Percentiles rank a stretch among this genome's conserved stretches.
Evolutionary conservation across 345 rosid genomes (phyloP).

Genomic region (Lepidium africanum): DNA sequence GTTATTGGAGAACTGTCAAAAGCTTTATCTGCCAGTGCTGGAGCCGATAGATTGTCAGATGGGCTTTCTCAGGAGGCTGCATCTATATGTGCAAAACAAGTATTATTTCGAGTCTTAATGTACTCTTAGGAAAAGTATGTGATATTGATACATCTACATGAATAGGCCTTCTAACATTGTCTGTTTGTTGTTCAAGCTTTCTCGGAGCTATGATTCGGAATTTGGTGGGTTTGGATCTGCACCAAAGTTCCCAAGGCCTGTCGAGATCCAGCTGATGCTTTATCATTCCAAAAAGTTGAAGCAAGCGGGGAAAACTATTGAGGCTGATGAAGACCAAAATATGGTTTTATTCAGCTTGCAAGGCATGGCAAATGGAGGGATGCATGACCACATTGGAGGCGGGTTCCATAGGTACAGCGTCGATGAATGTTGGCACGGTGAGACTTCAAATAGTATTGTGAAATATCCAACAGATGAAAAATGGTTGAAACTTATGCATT

Average conservation of each 20-base stretch:
- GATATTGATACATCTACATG: neutral
- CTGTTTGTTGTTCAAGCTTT: constrained; percentile 49
- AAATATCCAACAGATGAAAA: neutral
- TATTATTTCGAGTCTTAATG: constrained; percentile 18
- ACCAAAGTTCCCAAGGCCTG: constrained; percentile 96
- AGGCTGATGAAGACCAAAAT: constrained; percentile 37
- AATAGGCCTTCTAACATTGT: neutral
- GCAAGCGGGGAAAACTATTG: constrained; percentile 40
- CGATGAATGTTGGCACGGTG: constrained; percentile 95
- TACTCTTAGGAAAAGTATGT: neutral
- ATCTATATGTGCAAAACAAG: constrained; percentile 76
- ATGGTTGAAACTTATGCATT: neutral
- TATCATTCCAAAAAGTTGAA: constrained; percentile 61
- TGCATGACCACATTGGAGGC: constrained; percentile 95
- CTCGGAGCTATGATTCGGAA: constrained; percentile 56
- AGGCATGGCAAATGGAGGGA: constrained; percentile 89
- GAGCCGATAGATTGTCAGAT: constrained; percentile 51
- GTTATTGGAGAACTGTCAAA: constrained; percentile 85
- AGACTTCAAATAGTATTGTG: constrained; percentile 20
- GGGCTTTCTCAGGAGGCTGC: constrained; percentile 49
- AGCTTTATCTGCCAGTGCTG: constrained; percentile 69
- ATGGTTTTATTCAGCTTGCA: constrained; percentile 80
- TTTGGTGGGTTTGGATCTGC: constrained; percentile 93
- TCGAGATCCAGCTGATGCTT: constrained; percentile 88
- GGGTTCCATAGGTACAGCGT: constrained; percentile 97